Evolutionary conservation across 2,329 filamentous ascomycete species (phyloP), one percentile per base, ranked within the genome.

Genomic region (Cordyceps fumosorosea): DNA sequence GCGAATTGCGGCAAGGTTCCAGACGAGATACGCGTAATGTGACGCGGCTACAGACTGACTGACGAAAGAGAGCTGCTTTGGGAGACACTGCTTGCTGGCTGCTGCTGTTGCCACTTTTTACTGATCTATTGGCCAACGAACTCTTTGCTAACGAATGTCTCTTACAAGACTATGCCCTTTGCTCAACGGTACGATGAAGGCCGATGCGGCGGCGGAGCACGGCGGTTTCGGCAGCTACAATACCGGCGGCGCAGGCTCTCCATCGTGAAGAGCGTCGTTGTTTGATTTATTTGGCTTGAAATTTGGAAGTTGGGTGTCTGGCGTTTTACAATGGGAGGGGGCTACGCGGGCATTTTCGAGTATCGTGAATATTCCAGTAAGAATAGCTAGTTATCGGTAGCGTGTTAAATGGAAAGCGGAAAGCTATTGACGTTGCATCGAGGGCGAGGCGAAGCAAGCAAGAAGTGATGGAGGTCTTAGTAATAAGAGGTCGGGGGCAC

Each of bases 121-220:
- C 62, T 53, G 37, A 48, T 56, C 42, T 42, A 22, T 7, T 60
- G 22, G 53, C 34, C 51, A 48, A 60, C 37, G 48, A 56, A 60
- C 16, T 57, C 22, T 59, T 55, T 65, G 68, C 72, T 74, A 70
- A 74, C 69, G 58, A 53, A 64, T 59, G 10, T 10, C 64, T 62
- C 26, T 63, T 63, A 62, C 72, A 81, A 91, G 88, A 74, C 83
- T 93, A 69, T 96, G 91, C 73, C 91, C 91, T 54, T 80, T 95
- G 73, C 87, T 96, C 65, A 96, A 96, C 72, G 91, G 91, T 58
- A 90, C 89, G 37, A 89, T 89, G 79, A 88, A 89, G 66, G 76
- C 78, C 45, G 81, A 84, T 65, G 77, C 78, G 62, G 76, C 77
- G n/a, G 77, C 77, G 44, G 83, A 85, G 65, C 80, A 85, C 64